phyloP scores from a whole-genome alignment of 208 protist genomes.

The Leishmania guyanensis region DNA sequence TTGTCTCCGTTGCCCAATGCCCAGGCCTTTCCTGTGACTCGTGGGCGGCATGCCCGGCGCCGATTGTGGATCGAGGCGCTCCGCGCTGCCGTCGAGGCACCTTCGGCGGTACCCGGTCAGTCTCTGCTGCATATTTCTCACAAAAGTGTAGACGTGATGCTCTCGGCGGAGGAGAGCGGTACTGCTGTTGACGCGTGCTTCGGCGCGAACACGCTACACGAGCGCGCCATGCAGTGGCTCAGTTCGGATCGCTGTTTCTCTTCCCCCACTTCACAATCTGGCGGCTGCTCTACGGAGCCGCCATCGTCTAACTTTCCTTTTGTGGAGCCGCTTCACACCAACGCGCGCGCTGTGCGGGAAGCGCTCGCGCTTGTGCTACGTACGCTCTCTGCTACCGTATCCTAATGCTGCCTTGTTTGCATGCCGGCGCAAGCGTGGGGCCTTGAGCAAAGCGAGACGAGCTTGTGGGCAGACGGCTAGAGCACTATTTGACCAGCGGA shows the following conservation, averaged over 20 bases:
- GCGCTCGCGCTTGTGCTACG: constrained; percentile 16
- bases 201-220: background rate
- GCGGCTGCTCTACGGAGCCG: background rate
- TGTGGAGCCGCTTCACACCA: constrained; percentile 26
- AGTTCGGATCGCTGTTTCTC: background rate
- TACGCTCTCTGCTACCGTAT: constrained; percentile 18
- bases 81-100: constrained; percentile 12
- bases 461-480: background rate
- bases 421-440: background rate
- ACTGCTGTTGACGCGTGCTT: background rate
- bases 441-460: background rate
- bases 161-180: background rate
- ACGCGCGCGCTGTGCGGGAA: constrained; percentile 23
- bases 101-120: background rate
- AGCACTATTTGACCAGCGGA: background rate
- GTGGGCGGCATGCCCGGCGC: constrained; percentile 34
- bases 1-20: background rate
- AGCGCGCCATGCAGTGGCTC: constrained; percentile 1
- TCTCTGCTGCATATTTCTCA: constrained; percentile 41
- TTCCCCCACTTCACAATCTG: background rate
- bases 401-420: background rate
- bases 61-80: constrained; percentile 40
- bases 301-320: background rate
- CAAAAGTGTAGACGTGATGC: background rate
- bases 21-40: background rate